These are phyloP conservation scores for Orbilia oligospora DNA, from an alignment of 2,329 filamentous ascomycete genomes.

Conservation along the genomic window DNA sequence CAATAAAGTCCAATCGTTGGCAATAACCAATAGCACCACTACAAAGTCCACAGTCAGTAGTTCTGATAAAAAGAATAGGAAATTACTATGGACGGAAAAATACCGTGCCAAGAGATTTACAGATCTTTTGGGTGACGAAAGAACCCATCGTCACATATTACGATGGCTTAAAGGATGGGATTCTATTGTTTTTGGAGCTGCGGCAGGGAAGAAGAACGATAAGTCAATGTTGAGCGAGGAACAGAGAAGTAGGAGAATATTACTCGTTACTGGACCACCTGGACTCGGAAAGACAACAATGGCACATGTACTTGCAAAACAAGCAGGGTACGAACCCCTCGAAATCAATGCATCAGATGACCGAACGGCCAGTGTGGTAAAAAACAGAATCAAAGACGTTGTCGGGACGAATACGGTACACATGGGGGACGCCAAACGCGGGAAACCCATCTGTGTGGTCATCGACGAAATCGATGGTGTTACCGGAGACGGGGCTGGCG, in stretches of 20 bases:
- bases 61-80: constrained; percentile 64
- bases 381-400: constrained; percentile 89
- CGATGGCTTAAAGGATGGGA: constrained; percentile 97
- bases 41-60: constrained; percentile 12
- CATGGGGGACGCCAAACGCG: constrained; percentile 76
- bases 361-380: constrained; percentile 88
- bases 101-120: constrained; percentile 93
- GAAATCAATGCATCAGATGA: constrained; percentile 99
- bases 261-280: constrained; percentile 90
- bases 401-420: constrained; percentile 95
- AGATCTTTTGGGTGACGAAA: constrained; percentile 93
- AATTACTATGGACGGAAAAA: constrained; percentile 94
- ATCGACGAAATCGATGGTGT: constrained; percentile 98
- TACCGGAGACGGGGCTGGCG: constrained; percentile 76
- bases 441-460: constrained; percentile 90
- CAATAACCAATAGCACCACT: constrained; percentile 64
- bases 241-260: constrained; percentile 84
- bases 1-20: constrained; percentile 65
- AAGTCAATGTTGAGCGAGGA: constrained; percentile 75
- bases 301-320: constrained; percentile 93
- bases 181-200: constrained; percentile 85
- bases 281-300: constrained; percentile 96
- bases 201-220: constrained; percentile 68
- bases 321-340: constrained; percentile 95
- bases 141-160: constrained; percentile 89